These are phyloP conservation scores for Podila epigama DNA, from an alignment of 192 early-diverging fungal genomes.

Conservation along the genomic window DNA sequence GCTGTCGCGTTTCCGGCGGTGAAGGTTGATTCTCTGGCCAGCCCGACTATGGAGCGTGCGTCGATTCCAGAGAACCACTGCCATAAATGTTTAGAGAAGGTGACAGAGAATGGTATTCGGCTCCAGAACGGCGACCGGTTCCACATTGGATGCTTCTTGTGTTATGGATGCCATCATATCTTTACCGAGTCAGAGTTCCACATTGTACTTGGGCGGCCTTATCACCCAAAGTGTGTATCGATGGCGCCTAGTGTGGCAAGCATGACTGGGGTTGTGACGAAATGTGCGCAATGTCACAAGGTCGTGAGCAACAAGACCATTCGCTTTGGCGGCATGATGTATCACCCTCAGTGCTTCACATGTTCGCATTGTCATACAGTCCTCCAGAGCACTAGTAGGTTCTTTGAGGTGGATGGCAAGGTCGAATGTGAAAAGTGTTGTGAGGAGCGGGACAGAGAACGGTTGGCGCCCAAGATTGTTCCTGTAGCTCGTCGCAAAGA, in stretches of 20 bases:
- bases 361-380: constrained; percentile 44
- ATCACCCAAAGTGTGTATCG: constrained; percentile 52
- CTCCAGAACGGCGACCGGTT: constrained; percentile 50
- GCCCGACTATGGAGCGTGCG: constrained; percentile 6
- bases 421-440: constrained; percentile 56
- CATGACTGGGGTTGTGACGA: constrained; percentile 21
- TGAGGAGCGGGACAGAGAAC: constrained; percentile 17
- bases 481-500: constrained; percentile 23
- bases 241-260: constrained; percentile 15
- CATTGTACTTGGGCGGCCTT: constrained; percentile 45
- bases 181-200: constrained; percentile 57
- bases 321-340: constrained; percentile 39
- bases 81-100: constrained; percentile 49
- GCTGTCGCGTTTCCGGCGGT: constrained; percentile 24
- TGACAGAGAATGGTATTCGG: constrained; percentile 49
- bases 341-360: constrained; percentile 53
- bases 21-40: constrained; percentile 5
- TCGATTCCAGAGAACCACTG: constrained; percentile 31
- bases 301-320: constrained; percentile 47
- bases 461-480: constrained; percentile 34
- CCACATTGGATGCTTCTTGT: constrained; percentile 54
- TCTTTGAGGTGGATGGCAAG: constrained; percentile 51
- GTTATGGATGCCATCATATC: constrained; percentile 49
- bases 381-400: constrained; percentile 36
- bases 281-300: constrained; percentile 45